Evolutionary conservation across 2,329 filamentous ascomycete species (phyloP).

Genomic region (Exophiala viscosa): DNA sequence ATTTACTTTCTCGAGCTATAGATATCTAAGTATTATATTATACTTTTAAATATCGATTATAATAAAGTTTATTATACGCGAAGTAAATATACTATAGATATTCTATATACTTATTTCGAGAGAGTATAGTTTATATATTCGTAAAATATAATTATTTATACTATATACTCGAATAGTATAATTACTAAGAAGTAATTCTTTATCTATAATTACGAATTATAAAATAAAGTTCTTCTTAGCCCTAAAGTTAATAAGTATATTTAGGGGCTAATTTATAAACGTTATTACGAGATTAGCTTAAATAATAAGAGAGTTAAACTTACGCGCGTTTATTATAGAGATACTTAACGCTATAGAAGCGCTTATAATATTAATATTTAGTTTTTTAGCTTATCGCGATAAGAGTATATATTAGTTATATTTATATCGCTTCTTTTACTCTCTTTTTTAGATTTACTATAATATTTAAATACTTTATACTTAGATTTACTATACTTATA

Average conservation of each 20-base stretch:
- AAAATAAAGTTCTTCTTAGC: conserved; percentile 5
- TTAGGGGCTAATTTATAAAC: not conserved
- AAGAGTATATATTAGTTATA: no score
- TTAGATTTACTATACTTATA: not conserved
- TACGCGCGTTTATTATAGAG: not conserved
- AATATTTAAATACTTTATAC: not conserved
- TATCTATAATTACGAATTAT: conserved; percentile 2
- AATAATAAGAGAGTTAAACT: not conserved
- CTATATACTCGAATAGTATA: not conserved
- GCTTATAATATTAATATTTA: not conserved
- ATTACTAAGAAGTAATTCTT: not conserved
- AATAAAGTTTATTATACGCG: not conserved
- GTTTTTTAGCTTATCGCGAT: not conserved
- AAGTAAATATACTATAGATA: conserved; percentile 2
- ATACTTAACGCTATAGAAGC: not conserved
- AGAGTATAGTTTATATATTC: conserved; percentile 1
- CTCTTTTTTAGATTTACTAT: not conserved
- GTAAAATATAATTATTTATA: conserved; percentile 2
- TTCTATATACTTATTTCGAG: not conserved
- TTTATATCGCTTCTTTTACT: not conserved
- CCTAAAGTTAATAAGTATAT: not conserved
- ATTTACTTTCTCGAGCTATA: conserved; percentile 2
- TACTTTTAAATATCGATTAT: not conserved
- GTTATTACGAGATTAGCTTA: not conserved
- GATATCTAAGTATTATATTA: conserved; percentile 1